A percentile compares a stretch with the other conserved stretches of the same genome.
Evolutionary conservation across 371 early-diverging fungal genomes (phyloP).

Genomic region (Conidiobolus incongruus): DNA sequence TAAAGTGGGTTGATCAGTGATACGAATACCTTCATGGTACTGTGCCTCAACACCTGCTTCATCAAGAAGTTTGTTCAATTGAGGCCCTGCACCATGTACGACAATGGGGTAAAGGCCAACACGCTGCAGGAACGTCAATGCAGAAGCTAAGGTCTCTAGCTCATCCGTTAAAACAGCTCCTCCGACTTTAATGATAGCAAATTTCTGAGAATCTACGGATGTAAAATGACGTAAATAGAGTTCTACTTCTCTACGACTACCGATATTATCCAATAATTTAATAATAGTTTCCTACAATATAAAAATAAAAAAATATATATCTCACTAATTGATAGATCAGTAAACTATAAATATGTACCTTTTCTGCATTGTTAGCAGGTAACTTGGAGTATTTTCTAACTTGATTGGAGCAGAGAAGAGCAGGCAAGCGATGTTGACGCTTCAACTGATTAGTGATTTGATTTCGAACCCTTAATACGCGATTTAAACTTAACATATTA

Average conservation of each 20-base stretch:
- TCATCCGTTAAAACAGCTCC: slow-evolving; percentile 91
- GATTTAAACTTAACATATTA: too few species aligned
- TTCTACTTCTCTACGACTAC: slow-evolving; percentile 91
- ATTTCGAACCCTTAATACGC: too few species aligned
- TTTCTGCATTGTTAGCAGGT: neutral
- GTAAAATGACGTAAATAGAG: slow-evolving; percentile 90
- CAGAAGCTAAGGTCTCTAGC: slow-evolving; percentile 78
- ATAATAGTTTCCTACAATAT: slow-evolving; percentile 72
- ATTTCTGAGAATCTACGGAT: slow-evolving; percentile 91
- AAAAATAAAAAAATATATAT: neutral
- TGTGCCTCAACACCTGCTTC: slow-evolving; percentile 71
- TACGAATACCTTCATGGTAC: slow-evolving; percentile 88
- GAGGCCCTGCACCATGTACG: slow-evolving; percentile 93
- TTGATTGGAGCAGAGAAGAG: neutral
- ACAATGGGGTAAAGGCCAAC: slow-evolving; percentile 95
- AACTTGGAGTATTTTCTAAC: neutral
- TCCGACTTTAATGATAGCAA: slow-evolving; percentile 96
- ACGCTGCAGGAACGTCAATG: slow-evolving; percentile 83
- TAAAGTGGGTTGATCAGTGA: slow-evolving; percentile 77
- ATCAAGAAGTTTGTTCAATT: slow-evolving; percentile 71
- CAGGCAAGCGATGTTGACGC: neutral
- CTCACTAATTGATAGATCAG: too few species aligned
- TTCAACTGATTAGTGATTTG: neutral
- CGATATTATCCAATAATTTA: slow-evolving; percentile 92
- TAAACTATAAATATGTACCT: too few species aligned